Conservation (phyloP, 2,329 filamentous ascomycete species). For the Fusarium kyushuense region DNA sequence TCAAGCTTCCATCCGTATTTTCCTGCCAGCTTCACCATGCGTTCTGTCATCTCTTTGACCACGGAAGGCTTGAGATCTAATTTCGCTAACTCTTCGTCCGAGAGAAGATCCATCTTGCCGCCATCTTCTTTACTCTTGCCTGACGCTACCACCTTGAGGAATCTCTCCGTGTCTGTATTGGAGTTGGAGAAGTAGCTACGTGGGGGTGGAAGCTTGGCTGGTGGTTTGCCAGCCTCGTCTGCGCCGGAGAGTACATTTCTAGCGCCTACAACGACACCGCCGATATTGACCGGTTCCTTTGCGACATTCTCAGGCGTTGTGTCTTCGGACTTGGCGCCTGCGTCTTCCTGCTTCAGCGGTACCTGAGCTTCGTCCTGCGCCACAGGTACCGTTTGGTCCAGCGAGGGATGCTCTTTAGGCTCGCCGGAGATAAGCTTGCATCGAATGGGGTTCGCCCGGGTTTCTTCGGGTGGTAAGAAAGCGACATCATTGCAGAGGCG, state of each 20-base stretch:
- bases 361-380: slow-evolving; percentile 42
- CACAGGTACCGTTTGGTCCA: slow-evolving; percentile 50
- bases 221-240: slow-evolving; percentile 61
- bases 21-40: slow-evolving; percentile 76
- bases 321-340: slow-evolving; percentile 3
- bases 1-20: slow-evolving; percentile 84
- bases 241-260: slow-evolving; percentile 61
- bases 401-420: slow-evolving; percentile 54
- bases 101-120: slow-evolving; percentile 70
- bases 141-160: slow-evolving; percentile 61
- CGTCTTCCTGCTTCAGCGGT: slow-evolving; percentile 27
- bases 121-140: slow-evolving; percentile 66
- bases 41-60: slow-evolving; percentile 75
- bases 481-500: slow-evolving; percentile 88
- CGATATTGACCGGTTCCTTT: slow-evolving; percentile 59
- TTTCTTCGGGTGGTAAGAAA: slow-evolving; percentile 84
- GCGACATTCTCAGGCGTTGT: slow-evolving; percentile 46
- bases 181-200: slow-evolving; percentile 54
- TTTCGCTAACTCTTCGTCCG: slow-evolving; percentile 74
- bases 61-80: slow-evolving; percentile 74
- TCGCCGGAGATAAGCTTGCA: slow-evolving; percentile 77
- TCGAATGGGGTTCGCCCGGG: slow-evolving; percentile 79
- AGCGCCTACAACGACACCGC: slow-evolving; percentile 66
- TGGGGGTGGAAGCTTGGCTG: slow-evolving; percentile 60
- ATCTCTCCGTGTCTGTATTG: slow-evolving; percentile 41